Percentiles rank a stretch among this genome's conserved stretches.
These are phyloP conservation scores for Candida tetrigidarum DNA, from an alignment of 1,139 yeast genomes.

Conservation along the genomic window DNA sequence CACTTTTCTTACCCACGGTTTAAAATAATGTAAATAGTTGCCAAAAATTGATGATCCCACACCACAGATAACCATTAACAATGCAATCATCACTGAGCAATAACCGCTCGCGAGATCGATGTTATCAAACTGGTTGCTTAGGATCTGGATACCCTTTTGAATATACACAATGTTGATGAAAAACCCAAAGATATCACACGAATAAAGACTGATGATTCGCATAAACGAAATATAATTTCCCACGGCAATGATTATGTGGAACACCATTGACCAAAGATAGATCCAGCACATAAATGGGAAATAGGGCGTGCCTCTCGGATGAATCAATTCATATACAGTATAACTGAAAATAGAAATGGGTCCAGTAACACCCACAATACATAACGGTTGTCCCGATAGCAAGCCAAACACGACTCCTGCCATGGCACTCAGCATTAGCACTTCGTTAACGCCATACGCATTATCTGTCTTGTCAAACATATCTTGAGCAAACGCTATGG, in stretches of 20 bases:
- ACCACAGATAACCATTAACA: constrained; percentile 78
- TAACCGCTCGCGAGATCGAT: constrained; percentile 62
- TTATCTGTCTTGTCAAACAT: constrained; percentile 90
- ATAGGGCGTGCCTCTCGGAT: constrained; percentile 66
- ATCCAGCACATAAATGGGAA: constrained; percentile 98
- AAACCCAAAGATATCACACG: constrained; percentile 93
- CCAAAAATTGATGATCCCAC: constrained; percentile 66
- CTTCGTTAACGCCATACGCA: constrained; percentile 91
- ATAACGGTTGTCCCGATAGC: constrained; percentile 86
- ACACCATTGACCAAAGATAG: constrained; percentile 86
- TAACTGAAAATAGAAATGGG: constrained; percentile 92
- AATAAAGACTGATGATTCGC: constrained; percentile 75
- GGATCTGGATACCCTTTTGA: constrained; percentile 87
- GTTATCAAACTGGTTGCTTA: constrained; percentile 66
- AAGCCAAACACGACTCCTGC: constrained; percentile 91
- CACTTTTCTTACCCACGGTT: constrained; percentile 63
- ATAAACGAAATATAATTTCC: constrained; percentile 71
- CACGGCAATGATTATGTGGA: constrained; percentile 76
- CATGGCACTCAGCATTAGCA: constrained; percentile 78
- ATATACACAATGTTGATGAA: constrained; percentile 90
- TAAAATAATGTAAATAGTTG: constrained; percentile 60
- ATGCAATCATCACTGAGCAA: constrained; percentile 73
- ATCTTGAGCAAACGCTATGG: constrained; percentile 96
- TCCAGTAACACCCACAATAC: constrained; percentile 98
- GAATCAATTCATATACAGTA: constrained; percentile 83